phyloP scores from a whole-genome alignment of 257 asterid species.

The Buddleja alternifolia region DNA sequence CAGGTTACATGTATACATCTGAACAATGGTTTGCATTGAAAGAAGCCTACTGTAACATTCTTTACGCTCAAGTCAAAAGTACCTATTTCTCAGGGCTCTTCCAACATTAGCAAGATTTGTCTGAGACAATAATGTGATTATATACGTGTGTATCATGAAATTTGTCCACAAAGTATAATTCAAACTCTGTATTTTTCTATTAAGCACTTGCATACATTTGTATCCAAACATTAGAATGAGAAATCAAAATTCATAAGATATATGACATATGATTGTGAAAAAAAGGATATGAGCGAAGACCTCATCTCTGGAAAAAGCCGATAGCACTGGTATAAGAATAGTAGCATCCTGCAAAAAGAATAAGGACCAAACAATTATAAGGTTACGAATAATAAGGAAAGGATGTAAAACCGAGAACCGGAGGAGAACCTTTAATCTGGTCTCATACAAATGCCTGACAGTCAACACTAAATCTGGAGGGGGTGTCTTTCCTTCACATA shows the following conservation, averaged over 20 bases:
- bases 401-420: slow-evolving; percentile 4
- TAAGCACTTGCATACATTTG: not conserved
- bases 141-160: no score
- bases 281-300: slow-evolving; percentile 41
- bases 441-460: slow-evolving; percentile 81
- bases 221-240: slow-evolving; percentile 13
- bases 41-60: not conserved
- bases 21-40: not conserved
- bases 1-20: not conserved
- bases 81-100: not conserved
- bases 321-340: slow-evolving; percentile 84
- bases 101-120: not conserved
- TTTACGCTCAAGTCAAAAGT: not conserved
- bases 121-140: slow-evolving; percentile 18
- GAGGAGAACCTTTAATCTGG: slow-evolving; percentile 74
- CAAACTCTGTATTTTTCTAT: slow-evolving; percentile 5
- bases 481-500: slow-evolving; percentile 85
- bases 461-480: slow-evolving; percentile 74
- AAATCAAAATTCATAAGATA: slow-evolving; percentile 17
- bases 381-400: slow-evolving; percentile 21
- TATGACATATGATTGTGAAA: slow-evolving; percentile 3
- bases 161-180: slow-evolving; percentile 10
- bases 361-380: slow-evolving; percentile 28
- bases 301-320: slow-evolving; percentile 93
- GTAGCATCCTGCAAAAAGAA: slow-evolving; percentile 86